These are phyloP conservation scores for Oryza officinalis DNA, from an alignment of 176 grass and related monocot species.

Conservation along the genomic window DNA sequence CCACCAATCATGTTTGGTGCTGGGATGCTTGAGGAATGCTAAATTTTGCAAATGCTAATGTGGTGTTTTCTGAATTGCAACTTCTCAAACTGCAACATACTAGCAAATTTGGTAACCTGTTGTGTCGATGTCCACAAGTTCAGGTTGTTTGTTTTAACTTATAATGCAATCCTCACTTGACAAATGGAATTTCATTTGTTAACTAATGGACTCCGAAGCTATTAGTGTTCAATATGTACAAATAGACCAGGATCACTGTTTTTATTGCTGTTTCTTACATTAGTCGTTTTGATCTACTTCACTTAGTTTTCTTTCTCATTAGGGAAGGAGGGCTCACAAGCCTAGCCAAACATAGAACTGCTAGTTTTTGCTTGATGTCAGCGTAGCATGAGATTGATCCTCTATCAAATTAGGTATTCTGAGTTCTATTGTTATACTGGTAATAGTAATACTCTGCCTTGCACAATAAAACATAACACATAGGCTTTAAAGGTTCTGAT, in stretches of 20 bases:
- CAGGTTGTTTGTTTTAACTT: neutral
- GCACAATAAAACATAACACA: neutral
- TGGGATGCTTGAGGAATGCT: neutral
- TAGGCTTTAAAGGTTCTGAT: neutral
- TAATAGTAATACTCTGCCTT: neutral
- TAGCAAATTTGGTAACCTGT: neutral
- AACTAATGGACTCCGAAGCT: neutral
- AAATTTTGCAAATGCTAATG: conserved; percentile 1
- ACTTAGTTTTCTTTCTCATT: neutral
- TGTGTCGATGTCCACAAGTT: neutral
- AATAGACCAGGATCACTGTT: neutral
- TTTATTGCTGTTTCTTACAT: neutral
- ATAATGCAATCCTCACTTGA: neutral
- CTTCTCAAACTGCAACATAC: neutral
- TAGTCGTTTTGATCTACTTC: neutral
- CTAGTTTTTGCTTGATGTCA: neutral
- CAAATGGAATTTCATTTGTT: neutral
- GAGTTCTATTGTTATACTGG: neutral
- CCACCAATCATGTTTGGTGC: neutral
- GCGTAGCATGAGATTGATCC: neutral
- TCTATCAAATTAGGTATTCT: neutral
- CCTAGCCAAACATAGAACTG: neutral
- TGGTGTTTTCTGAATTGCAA: neutral
- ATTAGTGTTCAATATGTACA: neutral
- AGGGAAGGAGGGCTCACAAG: too few relatives aligned